Evolutionary conservation across 306 rosid species (phyloP).

Genomic region (Dalbergia oliveri): DNA sequence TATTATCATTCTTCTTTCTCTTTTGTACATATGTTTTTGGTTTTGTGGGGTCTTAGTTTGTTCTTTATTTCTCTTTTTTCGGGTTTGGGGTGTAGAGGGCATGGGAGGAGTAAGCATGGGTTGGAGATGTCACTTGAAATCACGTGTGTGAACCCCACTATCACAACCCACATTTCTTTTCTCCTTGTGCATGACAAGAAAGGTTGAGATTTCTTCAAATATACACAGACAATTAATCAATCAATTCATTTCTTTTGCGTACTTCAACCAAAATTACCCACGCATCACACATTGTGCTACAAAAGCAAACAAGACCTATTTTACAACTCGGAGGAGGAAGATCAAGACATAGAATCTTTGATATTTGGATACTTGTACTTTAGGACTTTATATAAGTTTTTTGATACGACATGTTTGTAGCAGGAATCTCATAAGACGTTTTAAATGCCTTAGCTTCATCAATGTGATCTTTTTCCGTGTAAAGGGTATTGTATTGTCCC

Average conservation of each 20-base stretch:
- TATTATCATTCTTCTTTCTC: constrained; percentile 4
- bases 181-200: constrained; percentile 36
- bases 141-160: constrained; percentile 66
- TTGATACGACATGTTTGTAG: constrained; percentile 26
- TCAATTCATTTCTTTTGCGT: constrained; percentile 44
- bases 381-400: constrained; percentile 36
- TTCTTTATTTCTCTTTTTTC: neutral
- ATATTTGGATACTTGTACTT: constrained; percentile 43
- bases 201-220: constrained; percentile 49
- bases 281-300: constrained; percentile 33
- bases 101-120: constrained; percentile 48
- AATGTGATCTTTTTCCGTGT: constrained; percentile 33
- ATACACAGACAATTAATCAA: constrained; percentile 44
- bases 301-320: constrained; percentile 41
- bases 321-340: constrained; percentile 45
- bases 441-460: constrained; percentile 35
- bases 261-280: constrained; percentile 42
- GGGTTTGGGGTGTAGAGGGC: constrained; percentile 39
- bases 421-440: constrained; percentile 47
- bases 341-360: constrained; percentile 51
- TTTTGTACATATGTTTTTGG: neutral
- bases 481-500: neutral
- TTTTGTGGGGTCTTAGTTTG: constrained; percentile 31
- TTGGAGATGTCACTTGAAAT: constrained; percentile 54
- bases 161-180: constrained; percentile 55